Conservation (phyloP, 345 rosid genomes). For the Populus ilicifolia region DNA sequence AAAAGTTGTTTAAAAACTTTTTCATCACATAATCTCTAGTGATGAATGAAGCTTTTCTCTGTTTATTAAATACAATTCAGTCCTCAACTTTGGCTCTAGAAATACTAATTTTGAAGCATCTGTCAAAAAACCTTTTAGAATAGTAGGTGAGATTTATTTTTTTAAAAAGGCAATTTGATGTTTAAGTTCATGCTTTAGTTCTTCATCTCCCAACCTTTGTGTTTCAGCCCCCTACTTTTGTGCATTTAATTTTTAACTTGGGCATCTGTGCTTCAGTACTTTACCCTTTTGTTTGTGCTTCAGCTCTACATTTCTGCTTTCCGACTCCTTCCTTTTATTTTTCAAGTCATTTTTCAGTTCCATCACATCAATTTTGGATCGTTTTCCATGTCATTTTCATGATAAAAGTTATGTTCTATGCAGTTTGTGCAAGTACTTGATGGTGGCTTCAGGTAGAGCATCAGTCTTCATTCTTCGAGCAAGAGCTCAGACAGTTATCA, state of each 20-base stretch:
- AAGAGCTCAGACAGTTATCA: slow-evolving; percentile 33
- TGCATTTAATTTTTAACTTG: too few species aligned
- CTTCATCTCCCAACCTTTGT: too few species aligned
- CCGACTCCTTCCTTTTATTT: neutral
- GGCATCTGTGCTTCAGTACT: too few species aligned
- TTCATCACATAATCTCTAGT: too few species aligned
- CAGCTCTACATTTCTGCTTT: neutral
- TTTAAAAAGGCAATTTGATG: neutral
- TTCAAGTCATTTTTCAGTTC: neutral
- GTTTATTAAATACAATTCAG: too few species aligned
- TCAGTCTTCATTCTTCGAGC: slow-evolving; percentile 47
- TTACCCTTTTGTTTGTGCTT: neutral
- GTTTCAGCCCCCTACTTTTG: too few species aligned
- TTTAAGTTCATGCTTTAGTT: too few species aligned
- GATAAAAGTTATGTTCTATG: slow-evolving; percentile 16
- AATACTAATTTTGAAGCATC: neutral
- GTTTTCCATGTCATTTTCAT: slow-evolving; percentile 1
- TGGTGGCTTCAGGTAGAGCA: slow-evolving; percentile 73
- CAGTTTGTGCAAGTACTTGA: slow-evolving; percentile 76
- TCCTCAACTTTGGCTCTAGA: neutral
- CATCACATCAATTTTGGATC: neutral
- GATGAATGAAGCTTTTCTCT: too few species aligned
- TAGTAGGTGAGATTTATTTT: neutral
- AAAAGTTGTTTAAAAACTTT: too few species aligned
- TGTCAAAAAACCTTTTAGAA: neutral